Base-by-base conservation (phyloP, 2,329 filamentous ascomycete species). In the Claviceps paspali region DNA sequence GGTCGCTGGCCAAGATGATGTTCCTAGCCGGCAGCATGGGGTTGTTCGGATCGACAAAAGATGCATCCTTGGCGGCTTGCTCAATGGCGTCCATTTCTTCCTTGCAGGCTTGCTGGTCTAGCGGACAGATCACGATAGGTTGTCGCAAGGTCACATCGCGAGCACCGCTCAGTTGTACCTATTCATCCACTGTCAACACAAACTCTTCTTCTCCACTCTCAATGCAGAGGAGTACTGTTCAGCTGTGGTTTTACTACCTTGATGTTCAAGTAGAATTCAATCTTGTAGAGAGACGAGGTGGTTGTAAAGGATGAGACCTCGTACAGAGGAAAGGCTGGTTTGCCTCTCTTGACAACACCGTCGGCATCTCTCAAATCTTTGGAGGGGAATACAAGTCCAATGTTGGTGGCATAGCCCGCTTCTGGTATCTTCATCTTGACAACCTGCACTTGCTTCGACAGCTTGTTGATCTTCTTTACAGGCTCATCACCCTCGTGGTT, bases 31-130 rank as follows among this genome's bases (percentile, higher is more conserved):
- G 87, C n/a, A 95, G 61, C 79, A 92, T 87, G 0, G 87, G 91
- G 43, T 92, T 84, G 43, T 91, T 82, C 1, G 81, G 81, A 47
- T 88, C 85, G 42, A 96, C 79, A 43, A 82, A 76, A 12, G 83
- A 81, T 2, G 91, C 88, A 49, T 96, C 88, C 57, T 87, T 88
- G 30, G 91, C 91, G 1, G 91, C 83, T 59, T 94, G 85, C 54
- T 95, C 87, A 45, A 98, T 96, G 27, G 87, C 87, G 50, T 94
- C 87, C 85, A 98, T 95, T 62, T 96, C 91, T 54, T 95, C 87
- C 57, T 93, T 95, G 62, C 91, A 98, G 12, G 81, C 83, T 47
- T 92, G 84, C 52, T 95, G 85, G 52, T 98, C 91, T 43, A 95
- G 76, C 0, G 91, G 88, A 51, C 88, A 96, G 36, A 96, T 91